Percentiles rank a stretch among this genome's conserved stretches.
Conservation (phyloP, 441 rosid genomes). For the Viola pubescens region DNA sequence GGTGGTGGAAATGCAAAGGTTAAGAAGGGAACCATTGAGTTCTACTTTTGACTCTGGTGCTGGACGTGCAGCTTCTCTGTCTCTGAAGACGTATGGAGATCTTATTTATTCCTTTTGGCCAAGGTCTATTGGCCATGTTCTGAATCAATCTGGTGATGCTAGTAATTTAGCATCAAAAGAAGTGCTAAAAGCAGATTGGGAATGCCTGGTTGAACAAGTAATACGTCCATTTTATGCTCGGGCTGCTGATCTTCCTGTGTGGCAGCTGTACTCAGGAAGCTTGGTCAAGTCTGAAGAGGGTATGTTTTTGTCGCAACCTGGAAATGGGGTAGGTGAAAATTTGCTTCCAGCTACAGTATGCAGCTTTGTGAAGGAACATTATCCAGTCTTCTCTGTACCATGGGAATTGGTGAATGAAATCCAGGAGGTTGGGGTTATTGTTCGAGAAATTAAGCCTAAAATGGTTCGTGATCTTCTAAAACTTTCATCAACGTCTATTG, state of each 20-base stretch:
- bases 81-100: slow-evolving; percentile 71
- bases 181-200: slow-evolving; percentile 60
- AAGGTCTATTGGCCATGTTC: slow-evolving; percentile 42
- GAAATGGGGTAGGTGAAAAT: slow-evolving; percentile 66
- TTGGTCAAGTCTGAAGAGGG: slow-evolving; percentile 94
- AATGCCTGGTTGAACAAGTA: slow-evolving; percentile 75
- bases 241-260: slow-evolving; percentile 83
- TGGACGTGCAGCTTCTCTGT: slow-evolving; percentile 41
- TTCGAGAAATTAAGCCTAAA: slow-evolving; percentile 88
- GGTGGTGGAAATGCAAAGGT: slow-evolving; percentile 88
- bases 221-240: slow-evolving; percentile 86
- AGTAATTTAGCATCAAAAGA: slow-evolving; percentile 27
- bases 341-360: slow-evolving; percentile 95
- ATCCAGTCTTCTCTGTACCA: slow-evolving; percentile 92
- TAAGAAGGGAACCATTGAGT: slow-evolving; percentile 65
- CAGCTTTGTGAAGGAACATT: slow-evolving; percentile 91
- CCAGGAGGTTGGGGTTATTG: slow-evolving; percentile 66
- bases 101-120: slow-evolving; percentile 93
- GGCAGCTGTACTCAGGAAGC: slow-evolving; percentile 96
- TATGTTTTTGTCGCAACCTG: slow-evolving; percentile 97
- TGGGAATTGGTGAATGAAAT: slow-evolving; percentile 93
- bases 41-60: slow-evolving; percentile 52
- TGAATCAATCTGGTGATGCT: slow-evolving; percentile 29
- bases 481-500: slow-evolving; percentile 55
- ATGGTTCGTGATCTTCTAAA: slow-evolving; percentile 93